A percentile compares a stretch with the other conserved stretches of the same genome.
These are phyloP conservation scores for Claviceps sp. DNA, from an alignment of 2,329 filamentous ascomycete species.

Conservation along the genomic window DNA sequence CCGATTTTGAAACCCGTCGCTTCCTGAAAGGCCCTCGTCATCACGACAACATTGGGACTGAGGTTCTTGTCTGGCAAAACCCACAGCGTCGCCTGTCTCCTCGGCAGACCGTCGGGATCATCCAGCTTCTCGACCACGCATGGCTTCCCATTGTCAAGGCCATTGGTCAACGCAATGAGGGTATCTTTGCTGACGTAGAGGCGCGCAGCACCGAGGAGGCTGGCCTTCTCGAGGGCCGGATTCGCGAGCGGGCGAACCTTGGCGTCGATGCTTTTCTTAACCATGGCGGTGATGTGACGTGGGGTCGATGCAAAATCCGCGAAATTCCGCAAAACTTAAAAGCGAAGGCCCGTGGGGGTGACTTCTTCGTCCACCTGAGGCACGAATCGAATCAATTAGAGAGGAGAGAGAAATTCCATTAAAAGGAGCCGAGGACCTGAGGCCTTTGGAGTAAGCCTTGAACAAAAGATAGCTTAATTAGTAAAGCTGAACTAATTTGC, in stretches of 20 bases:
- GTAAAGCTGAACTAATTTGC: no score
- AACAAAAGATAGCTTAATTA: no score
- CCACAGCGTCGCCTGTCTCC: slow-evolving; percentile 36
- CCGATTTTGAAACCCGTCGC: slow-evolving; percentile 59
- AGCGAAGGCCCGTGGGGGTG: no score
- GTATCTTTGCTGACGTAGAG: slow-evolving; percentile 35
- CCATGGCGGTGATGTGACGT: slow-evolving; percentile 13
- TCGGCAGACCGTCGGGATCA: slow-evolving; percentile 9
- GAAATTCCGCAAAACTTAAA: no score
- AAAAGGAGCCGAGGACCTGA: no score
- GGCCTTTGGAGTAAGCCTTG: no score
- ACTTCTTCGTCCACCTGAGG: no score
- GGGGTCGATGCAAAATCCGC: no score
- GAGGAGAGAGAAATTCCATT: no score
- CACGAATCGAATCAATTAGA: no score
- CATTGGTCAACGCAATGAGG: slow-evolving; percentile 29
- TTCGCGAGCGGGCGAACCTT: slow-evolving; percentile 30
- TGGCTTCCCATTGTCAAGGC: slow-evolving; percentile 27
- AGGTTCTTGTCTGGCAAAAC: slow-evolving; percentile 44
- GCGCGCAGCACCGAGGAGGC: slow-evolving; percentile 29
- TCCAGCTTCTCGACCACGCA: slow-evolving; percentile 27
- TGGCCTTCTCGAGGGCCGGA: slow-evolving; percentile 27
- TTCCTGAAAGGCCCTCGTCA: slow-evolving; percentile 61
- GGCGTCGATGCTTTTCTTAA: slow-evolving; percentile 22
- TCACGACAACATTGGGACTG: slow-evolving; percentile 54